Conservation (phyloP, 768 basidiomycete species). For the Amanita rubescens region DNA sequence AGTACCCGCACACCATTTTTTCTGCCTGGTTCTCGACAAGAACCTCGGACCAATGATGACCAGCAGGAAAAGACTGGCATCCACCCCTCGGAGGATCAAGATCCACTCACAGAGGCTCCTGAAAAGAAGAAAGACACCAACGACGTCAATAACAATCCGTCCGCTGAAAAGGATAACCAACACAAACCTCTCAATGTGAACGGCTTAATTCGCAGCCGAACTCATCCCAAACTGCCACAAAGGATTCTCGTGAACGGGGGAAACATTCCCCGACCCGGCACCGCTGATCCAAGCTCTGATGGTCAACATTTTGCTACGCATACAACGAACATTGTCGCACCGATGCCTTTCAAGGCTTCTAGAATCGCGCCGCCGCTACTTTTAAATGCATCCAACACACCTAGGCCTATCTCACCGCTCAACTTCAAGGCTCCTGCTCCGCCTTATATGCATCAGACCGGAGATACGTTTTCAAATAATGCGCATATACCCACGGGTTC, state of each 20-base stretch:
- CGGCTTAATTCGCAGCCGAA: conserved; percentile 2
- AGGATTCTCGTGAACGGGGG: conserved; percentile 7
- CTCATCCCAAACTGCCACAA: conserved; percentile 4
- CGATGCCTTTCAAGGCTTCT: conserved; percentile 5
- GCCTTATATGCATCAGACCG: conserved; percentile 6
- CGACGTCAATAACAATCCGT: background rate
- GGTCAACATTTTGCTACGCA: conserved; percentile 16
- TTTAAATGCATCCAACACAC: conserved; percentile 11
- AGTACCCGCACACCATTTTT: conserved; percentile 17
- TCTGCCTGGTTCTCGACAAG: conserved; percentile 9
- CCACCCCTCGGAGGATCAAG: conserved; percentile 8
- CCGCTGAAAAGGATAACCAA: background rate
- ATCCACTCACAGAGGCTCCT: background rate
- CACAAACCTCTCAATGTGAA: conserved; percentile 3
- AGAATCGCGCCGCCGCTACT: conserved; percentile 9
- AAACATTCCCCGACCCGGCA: conserved; percentile 17
- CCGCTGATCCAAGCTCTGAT: conserved; percentile 24
- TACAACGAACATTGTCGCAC: background rate
- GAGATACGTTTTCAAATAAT: conserved; percentile 9
- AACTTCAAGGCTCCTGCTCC: conserved; percentile 15
- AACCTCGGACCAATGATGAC: conserved; percentile 5
- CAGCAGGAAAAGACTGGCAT: conserved; percentile 2
- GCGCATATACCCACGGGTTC: conserved; percentile 23
- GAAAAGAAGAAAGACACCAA: conserved; percentile 1
- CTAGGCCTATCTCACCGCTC: conserved; percentile 13